Evolutionary conservation across 257 asterid species (phyloP), one percentile per base, ranked within the genome.

Genomic region (Nicotiana noctiflora): DNA sequence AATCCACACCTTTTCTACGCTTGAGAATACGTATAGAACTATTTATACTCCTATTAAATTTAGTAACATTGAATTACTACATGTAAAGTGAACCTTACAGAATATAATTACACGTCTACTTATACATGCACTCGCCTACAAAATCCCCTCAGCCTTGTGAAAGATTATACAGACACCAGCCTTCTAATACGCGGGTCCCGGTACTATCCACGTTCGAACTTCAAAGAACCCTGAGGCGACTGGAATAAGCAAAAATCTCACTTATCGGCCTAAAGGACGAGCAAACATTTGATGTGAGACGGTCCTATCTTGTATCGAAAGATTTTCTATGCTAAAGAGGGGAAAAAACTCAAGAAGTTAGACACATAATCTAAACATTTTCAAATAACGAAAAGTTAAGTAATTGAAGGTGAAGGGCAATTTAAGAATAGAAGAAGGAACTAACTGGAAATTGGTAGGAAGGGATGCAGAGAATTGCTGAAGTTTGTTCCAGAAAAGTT

Each of bases 401-500:
- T 37, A 67, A 70, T 40, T 70, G 77, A 70, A 70, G 13, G 23
- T 8, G 56, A 66, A 66, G 13, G 52, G 53, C 4, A 61, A 14
- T 14, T 34, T 2, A 60, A 79, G 4, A 27, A 31, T 14, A 74
- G 61, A 49, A 74, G 56, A 23, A 49, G 62, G 65, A 52, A 63
- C 65, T 27, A 49, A 89, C 94, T 89, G 84, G 91, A 89, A 89
- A 77, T 87, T 88, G 84, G 89, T 79, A 8, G 82, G 90, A 46
- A 83, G 81, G 79, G 85, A 92, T 37, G 78, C 83, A 83, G 92
- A 97, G 68, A 93, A 95, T 81, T 87, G 81, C 59, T 85, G 90
- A 63, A 95, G 97, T 84, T 89, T 93, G 77, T 89, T 88, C 88
- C 82, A 80, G 89, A 93, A 93, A 83, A 88, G 7, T 75, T 92